These are phyloP conservation scores for Davidsoniella eucalypti DNA, from an alignment of 2,329 filamentous ascomycete species.

Conservation along the genomic window DNA sequence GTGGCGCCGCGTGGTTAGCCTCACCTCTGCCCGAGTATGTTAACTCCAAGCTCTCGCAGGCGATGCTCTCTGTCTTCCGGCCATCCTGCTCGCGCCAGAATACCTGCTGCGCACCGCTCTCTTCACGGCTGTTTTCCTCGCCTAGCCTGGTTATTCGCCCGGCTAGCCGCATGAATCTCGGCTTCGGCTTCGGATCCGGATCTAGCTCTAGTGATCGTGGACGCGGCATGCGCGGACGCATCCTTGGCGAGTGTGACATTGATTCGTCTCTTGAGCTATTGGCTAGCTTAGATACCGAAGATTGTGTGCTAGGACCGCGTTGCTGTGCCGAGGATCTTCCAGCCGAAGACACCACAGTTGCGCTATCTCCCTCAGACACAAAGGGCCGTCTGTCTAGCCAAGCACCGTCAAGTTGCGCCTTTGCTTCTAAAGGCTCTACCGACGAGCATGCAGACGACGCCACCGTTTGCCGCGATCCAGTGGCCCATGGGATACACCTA, in stretches of 20 bases:
- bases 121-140: too few relatives aligned
- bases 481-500: conserved; percentile 6
- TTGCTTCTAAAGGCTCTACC: too few relatives aligned
- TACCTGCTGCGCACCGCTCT: background rate
- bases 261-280: background rate
- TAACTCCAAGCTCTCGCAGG: background rate
- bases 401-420: too few relatives aligned
- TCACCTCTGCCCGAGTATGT: too few relatives aligned
- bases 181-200: background rate
- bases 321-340: conserved; percentile 11
- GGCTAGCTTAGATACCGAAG: background rate
- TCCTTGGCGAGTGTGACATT: too few relatives aligned
- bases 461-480: conserved; percentile 2
- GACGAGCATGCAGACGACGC: background rate
- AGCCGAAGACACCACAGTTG: background rate
- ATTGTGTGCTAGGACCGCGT: conserved; percentile 9
- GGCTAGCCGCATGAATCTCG: too few relatives aligned
- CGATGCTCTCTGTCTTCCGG: background rate
- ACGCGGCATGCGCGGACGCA: too few relatives aligned
- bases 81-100: background rate
- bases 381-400: too few relatives aligned
- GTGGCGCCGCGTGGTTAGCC: too few relatives aligned
- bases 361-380: background rate
- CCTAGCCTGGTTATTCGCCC: too few relatives aligned
- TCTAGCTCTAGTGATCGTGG: too few relatives aligned